phyloP scores from a whole-genome alignment of 257 asterid species.

The Nicotiana undulata region DNA sequence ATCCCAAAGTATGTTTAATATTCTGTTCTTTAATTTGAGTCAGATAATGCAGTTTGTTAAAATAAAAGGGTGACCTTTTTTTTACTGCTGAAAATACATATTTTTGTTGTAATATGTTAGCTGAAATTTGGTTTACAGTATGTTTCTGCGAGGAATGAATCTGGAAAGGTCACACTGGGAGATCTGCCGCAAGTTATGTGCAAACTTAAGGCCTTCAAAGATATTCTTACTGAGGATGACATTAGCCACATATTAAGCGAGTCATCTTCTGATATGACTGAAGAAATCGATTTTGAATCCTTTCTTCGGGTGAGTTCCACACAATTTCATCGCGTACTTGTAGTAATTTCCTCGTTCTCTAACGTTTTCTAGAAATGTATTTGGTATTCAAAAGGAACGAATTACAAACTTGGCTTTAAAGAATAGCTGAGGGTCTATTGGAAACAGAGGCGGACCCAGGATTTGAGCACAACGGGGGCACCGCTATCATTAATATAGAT shows the following conservation, averaged over 20 bases:
- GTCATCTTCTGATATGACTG: slow-evolving; percentile 31
- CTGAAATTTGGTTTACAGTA: slow-evolving; percentile 24
- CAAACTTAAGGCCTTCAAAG: slow-evolving; percentile 44
- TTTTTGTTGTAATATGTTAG: neutral
- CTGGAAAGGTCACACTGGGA: slow-evolving; percentile 43
- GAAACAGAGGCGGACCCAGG: no score
- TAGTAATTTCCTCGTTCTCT: neutral
- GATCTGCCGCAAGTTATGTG: slow-evolving; percentile 49
- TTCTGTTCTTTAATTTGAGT: neutral
- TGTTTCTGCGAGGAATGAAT: slow-evolving; percentile 28
- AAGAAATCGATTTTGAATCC: slow-evolving; percentile 57
- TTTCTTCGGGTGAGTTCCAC: slow-evolving; percentile 45
- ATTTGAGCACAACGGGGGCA: no score
- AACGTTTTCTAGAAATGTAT: neutral
- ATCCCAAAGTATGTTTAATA: slow-evolving; percentile 35
- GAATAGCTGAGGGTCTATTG: no score
- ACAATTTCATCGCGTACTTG: neutral
- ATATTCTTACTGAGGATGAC: slow-evolving; percentile 34
- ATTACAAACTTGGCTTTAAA: neutral
- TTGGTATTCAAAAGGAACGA: neutral
- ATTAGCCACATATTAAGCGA: slow-evolving; percentile 36
- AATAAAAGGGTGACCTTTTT: neutral
- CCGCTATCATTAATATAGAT: no score
- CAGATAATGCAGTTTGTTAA: neutral
- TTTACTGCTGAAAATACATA: neutral